A percentile compares a stretch with the other conserved stretches of the same genome.
Evolutionary conservation across 768 basidiomycete genomes (phyloP).

Genomic region (Hortiboletus campestris): DNA sequence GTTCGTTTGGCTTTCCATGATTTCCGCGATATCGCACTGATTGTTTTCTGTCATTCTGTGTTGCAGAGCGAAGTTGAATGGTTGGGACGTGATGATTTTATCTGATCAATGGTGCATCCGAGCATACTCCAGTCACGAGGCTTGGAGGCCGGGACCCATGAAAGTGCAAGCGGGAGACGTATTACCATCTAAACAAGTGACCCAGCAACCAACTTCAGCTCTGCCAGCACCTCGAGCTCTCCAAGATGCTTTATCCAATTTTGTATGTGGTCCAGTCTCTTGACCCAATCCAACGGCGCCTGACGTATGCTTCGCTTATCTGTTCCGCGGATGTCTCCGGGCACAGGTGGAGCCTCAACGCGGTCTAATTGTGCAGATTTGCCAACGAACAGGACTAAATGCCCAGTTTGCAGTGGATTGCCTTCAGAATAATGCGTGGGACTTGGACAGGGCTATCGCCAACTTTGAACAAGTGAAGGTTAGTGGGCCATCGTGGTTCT

Average conservation of each 20-base stretch:
- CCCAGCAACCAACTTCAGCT: constrained; percentile 22
- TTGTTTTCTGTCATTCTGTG: constrained; percentile 9
- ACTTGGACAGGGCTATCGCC: constrained; percentile 69
- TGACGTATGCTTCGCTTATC: constrained; percentile 11
- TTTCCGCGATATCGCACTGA: constrained; percentile 3
- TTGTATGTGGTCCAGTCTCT: constrained; percentile 47
- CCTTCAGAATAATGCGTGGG: constrained; percentile 81
- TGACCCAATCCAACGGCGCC: constrained; percentile 5
- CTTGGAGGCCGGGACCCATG: constrained; percentile 76
- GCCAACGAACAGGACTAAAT: constrained; percentile 74
- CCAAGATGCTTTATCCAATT: constrained; percentile 48
- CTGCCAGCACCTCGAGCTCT: constrained; percentile 40
- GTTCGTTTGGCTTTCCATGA: constrained; percentile 46
- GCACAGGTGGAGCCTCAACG: constrained; percentile 69
- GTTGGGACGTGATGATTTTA: constrained; percentile 89
- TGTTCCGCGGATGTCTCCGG: constrained; percentile 11
- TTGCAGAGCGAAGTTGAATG: constrained; percentile 68
- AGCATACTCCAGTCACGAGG: constrained; percentile 76
- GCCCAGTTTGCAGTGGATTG: constrained; percentile 82
- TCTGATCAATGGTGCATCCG: constrained; percentile 87
- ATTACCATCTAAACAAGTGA: constrained; percentile 18
- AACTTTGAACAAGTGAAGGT: constrained; percentile 92
- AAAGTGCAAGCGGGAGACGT: constrained; percentile 56
- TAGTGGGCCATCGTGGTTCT: constrained; percentile 25
- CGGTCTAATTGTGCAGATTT: constrained; percentile 65